Conservation (phyloP, 208 protist species). For the Angomonas deanei region DNA sequence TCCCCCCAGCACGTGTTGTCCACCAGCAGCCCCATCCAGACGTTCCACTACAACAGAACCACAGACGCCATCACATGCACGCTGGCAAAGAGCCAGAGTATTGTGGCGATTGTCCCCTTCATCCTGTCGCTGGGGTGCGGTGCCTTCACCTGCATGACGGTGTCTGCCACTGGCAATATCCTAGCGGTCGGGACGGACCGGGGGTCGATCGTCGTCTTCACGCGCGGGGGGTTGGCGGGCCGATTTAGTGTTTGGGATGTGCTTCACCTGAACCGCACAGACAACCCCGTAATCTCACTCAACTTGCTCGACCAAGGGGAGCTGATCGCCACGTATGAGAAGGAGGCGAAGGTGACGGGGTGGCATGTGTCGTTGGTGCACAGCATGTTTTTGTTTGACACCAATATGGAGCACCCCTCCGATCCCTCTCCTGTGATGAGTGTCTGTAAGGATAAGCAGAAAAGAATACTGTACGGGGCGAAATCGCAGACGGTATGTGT, state of each 20-base stretch:
- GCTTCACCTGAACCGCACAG: slow-evolving; percentile 17
- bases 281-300: slow-evolving; percentile 19
- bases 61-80: slow-evolving; percentile 27
- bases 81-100: slow-evolving; percentile 10
- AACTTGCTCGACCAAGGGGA: slow-evolving; percentile 32
- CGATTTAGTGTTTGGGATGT: slow-evolving; percentile 29
- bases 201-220: slow-evolving; percentile 49
- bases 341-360: slow-evolving; percentile 17
- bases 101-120: slow-evolving; percentile 23
- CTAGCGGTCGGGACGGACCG: slow-evolving; percentile 40
- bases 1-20: not conserved
- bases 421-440: slow-evolving; percentile 27
- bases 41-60: slow-evolving; percentile 28
- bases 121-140: slow-evolving; percentile 36
- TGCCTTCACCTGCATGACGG: slow-evolving; percentile 33
- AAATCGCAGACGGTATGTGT: slow-evolving; percentile 28
- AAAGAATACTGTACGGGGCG: slow-evolving; percentile 26
- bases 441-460: slow-evolving; percentile 24
- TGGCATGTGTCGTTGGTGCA: slow-evolving; percentile 43
- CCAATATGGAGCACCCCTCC: slow-evolving; percentile 4
- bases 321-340: slow-evolving; percentile 32
- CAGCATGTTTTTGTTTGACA: slow-evolving; percentile 32
- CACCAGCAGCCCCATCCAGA: not conserved
- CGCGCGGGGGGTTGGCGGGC: slow-evolving; percentile 13
- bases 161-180: slow-evolving; percentile 37